Percentiles rank a stretch among this genome's conserved stretches.
Conservation (phyloP, 371 early-diverging fungal genomes). For the Lichtheimia corymbifera region DNA sequence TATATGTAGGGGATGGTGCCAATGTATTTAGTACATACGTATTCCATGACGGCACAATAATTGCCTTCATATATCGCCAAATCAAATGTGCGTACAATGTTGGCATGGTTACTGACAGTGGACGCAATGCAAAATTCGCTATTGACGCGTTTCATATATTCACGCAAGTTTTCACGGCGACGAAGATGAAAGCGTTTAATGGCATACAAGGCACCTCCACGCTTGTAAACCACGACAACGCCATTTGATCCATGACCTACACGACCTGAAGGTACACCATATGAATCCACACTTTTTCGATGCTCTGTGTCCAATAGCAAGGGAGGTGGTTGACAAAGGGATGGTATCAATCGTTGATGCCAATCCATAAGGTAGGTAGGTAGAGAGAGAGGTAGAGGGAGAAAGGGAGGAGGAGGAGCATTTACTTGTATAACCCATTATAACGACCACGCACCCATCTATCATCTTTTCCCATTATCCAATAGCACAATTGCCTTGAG, state of each 20-base stretch:
- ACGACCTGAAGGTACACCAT: conserved; percentile 54
- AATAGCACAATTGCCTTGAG: conserved; percentile 1
- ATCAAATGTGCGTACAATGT: conserved; percentile 90
- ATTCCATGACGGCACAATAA: conserved; percentile 96
- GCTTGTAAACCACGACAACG: neutral
- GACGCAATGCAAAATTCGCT: conserved; percentile 89
- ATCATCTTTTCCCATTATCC: neutral
- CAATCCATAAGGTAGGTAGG: neutral
- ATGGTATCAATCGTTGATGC: neutral
- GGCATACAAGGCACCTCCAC: conserved; percentile 41
- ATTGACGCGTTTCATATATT: conserved; percentile 88
- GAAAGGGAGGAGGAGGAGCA: too few relatives aligned
- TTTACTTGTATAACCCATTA: too few relatives aligned
- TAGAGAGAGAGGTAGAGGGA: too few relatives aligned
- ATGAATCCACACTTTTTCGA: conserved; percentile 2
- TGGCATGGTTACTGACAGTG: conserved; percentile 81
- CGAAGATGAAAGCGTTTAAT: conserved; percentile 90
- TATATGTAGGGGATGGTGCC: neutral
- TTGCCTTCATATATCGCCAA: conserved; percentile 82
- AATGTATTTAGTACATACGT: conserved; percentile 29
- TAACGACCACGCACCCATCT: too few relatives aligned
- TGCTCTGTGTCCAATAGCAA: neutral
- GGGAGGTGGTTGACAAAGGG: neutral
- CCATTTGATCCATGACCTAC: conserved; percentile 6
- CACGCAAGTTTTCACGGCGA: conserved; percentile 82